These are phyloP conservation scores for Penicillium tannophilum DNA, from an alignment of 495 filamentous ascomycete species.

Conservation along the genomic window DNA sequence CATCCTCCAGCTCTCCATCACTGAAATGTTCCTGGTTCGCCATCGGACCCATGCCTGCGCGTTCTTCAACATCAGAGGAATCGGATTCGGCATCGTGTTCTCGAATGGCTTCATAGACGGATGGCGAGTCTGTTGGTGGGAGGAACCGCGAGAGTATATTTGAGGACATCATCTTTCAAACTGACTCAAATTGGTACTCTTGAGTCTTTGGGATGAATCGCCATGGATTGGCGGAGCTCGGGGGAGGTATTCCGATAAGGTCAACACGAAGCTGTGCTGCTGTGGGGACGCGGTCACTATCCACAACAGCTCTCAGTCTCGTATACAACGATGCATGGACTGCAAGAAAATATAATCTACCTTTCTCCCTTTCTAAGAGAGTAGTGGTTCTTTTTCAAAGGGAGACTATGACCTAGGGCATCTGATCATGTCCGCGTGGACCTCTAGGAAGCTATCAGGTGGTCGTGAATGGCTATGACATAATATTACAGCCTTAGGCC, in stretches of 20 bases:
- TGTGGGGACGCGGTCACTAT: conserved; percentile 5
- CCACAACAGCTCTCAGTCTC: conserved; percentile 6
- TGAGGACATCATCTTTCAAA: conserved; percentile 66
- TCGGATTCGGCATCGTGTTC: conserved; percentile 62
- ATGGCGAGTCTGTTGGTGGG: conserved; percentile 63
- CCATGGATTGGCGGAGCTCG: conserved; percentile 2
- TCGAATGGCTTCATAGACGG: conserved; percentile 71
- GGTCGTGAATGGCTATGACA: conserved; percentile 9
- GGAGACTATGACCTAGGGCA: conserved; percentile 13
- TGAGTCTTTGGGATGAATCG: conserved; percentile 7
- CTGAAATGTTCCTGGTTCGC: conserved; percentile 67
- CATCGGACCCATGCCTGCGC: conserved; percentile 65
- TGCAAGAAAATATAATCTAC: not conserved
- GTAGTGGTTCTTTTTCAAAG: not conserved
- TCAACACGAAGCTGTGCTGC: conserved; percentile 5
- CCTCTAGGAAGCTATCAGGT: not conserved
- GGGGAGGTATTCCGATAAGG: conserved; percentile 5
- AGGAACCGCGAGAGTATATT: conserved; percentile 76
- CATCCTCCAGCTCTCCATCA: conserved; percentile 71
- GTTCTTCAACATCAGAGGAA: conserved; percentile 65
- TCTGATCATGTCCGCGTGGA: conserved; percentile 23
- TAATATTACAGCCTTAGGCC: conserved; percentile 2
- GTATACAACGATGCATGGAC: not conserved
- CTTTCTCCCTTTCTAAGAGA: not conserved
- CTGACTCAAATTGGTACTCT: conserved; percentile 13